These are phyloP conservation scores for Pseudogymnoascus sp. DNA, from an alignment of 2,329 filamentous ascomycete species.

Conservation along the genomic window DNA sequence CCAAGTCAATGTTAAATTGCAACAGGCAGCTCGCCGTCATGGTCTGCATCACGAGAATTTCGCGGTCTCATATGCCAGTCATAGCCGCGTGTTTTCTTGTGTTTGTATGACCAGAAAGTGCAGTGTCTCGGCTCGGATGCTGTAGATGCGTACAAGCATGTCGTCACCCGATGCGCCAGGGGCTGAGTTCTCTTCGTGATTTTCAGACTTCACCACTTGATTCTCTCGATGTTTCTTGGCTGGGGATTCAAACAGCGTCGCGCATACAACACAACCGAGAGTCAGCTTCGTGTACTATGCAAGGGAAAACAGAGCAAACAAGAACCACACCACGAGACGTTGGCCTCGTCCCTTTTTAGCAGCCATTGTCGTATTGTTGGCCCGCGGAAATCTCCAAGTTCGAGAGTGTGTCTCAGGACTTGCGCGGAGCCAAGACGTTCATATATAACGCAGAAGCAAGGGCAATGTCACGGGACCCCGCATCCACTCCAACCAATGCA, in stretches of 20 bases:
- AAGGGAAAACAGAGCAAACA: background rate
- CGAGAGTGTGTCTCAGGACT: background rate
- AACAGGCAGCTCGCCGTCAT: background rate
- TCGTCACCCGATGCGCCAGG: background rate
- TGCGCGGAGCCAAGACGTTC: background rate
- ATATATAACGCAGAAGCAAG: background rate
- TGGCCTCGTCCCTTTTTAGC: background rate
- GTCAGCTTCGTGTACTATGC: background rate
- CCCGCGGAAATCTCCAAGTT: background rate
- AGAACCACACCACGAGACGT: background rate
- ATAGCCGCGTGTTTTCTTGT: background rate
- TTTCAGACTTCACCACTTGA: background rate
- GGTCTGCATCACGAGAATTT: background rate
- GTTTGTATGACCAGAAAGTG: background rate
- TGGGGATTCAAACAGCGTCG: background rate
- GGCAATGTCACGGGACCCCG: background rate
- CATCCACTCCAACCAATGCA: background rate
- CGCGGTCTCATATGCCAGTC: background rate
- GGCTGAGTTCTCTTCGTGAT: background rate
- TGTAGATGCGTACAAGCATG: conserved; percentile 1
- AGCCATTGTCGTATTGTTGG: background rate
- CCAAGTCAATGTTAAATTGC: background rate
- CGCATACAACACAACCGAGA: background rate
- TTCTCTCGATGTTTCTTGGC: background rate
- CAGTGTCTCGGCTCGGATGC: background rate